These are phyloP conservation scores for Penicillium tannophilum DNA, from an alignment of 495 filamentous ascomycete genomes.

Conservation along the genomic window DNA sequence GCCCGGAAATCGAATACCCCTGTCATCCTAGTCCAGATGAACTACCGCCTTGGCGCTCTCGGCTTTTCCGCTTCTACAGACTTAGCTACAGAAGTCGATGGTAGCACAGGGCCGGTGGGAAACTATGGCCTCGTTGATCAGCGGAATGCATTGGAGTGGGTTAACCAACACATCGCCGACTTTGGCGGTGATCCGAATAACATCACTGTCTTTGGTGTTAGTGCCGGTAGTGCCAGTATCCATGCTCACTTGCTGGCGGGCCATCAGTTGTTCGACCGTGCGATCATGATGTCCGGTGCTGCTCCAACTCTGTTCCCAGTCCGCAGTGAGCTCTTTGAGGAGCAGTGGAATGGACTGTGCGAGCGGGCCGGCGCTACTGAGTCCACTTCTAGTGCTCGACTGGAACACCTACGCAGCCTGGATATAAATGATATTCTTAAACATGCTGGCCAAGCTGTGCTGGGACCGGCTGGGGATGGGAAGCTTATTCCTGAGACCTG, in stretches of 20 bases:
- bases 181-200: constrained; percentile 11
- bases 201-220: constrained; percentile 13
- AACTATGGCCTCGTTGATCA: constrained; percentile 13
- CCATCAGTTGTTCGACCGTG: constrained; percentile 12
- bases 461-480: constrained; percentile 13
- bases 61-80: constrained; percentile 11
- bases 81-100: constrained; percentile 4
- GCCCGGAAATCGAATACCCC: constrained; percentile 8
- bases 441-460: not conserved
- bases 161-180: constrained; percentile 12
- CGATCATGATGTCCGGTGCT: constrained; percentile 13
- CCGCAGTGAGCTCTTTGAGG: not conserved
- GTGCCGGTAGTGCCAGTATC: constrained; percentile 12
- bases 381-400: not conserved
- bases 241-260: constrained; percentile 11
- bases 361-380: not conserved
- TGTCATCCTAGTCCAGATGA: constrained; percentile 9
- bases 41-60: constrained; percentile 10
- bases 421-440: constrained; percentile 8
- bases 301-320: constrained; percentile 7
- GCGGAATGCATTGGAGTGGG: constrained; percentile 16
- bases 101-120: not conserved
- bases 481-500: constrained; percentile 1
- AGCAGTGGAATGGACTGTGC: constrained; percentile 9
- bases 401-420: constrained; percentile 6